These are phyloP conservation scores for Narthecium ossifragum DNA, from an alignment of 106 monocot genomes.

Conservation along the genomic window DNA sequence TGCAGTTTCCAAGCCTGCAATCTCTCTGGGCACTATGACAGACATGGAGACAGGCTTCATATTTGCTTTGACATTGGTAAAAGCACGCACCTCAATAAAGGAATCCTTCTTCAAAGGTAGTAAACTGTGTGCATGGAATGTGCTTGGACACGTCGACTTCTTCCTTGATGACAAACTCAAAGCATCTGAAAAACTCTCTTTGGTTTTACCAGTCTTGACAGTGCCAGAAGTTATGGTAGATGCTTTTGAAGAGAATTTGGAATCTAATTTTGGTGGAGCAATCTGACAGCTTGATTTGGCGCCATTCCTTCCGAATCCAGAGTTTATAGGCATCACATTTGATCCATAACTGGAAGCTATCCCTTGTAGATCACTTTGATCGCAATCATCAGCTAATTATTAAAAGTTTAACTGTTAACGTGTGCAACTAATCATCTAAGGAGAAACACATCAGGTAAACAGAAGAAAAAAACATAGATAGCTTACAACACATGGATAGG, in stretches of 20 bases:
- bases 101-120: constrained; percentile 29
- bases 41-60: constrained; percentile 34
- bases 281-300: constrained; percentile 5
- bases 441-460: neutral
- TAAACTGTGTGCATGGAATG: constrained; percentile 18
- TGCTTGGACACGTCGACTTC: constrained; percentile 8
- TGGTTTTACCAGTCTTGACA: constrained; percentile 18
- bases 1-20: constrained; percentile 12
- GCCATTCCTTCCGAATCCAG: constrained; percentile 28
- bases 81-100: constrained; percentile 8
- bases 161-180: constrained; percentile 24
- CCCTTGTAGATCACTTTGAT: constrained; percentile 18
- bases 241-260: constrained; percentile 24
- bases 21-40: constrained; percentile 47
- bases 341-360: constrained; percentile 13
- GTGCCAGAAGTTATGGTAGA: constrained; percentile 26
- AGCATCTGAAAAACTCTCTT: constrained; percentile 17
- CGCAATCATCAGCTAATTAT: constrained; percentile 33
- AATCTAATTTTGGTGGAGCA: constrained; percentile 26
- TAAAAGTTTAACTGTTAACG: constrained; percentile 7
- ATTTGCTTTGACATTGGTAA: constrained; percentile 21
- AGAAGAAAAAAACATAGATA: neutral
- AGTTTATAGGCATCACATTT: constrained; percentile 18
- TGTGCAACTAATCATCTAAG: neutral
- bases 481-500: constrained; percentile 29